Base-by-base conservation (phyloP, 805 yeast genomes). In the Nakazawaea peltata region DNA sequence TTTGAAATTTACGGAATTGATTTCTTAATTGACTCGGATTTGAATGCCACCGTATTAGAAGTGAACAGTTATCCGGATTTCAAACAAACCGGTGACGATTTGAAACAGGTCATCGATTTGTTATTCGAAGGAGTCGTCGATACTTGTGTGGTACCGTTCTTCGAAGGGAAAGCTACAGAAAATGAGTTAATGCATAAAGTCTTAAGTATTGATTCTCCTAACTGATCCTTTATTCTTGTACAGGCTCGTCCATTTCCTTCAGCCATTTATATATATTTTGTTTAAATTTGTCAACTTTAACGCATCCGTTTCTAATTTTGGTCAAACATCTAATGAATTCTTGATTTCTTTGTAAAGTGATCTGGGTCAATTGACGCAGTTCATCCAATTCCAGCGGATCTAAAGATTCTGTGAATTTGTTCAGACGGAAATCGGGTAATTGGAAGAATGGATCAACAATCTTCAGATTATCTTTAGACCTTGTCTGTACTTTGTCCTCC, bases 21-120 rank as follows among this genome's bases (percentile, higher is more conserved):
- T 54, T 88, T 87, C 54, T 56, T 92, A 36, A 82, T 92, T 13
- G 78, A 76, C 46, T 60, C 57, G 2, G 61, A 72, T 21, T 51
- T 56, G 16, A 53, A 66, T 11, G 90, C 82, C 3, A 67, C 65
- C 30, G 51, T 92, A 19, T 59, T 90, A 28, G 97, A 92, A 55
- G 84, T 87, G 30, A 92, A 92, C 50, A 80, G 97, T 12, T 92
- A 81, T 51, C 98, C 98, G 1, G 98, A 92, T 53, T 92, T 92
- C 61, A 87, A 86, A 50, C 98, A 92, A 58, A 92, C 97, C 0
- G 98, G 98, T 13, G 71, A 62, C 12, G 81, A 71, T 6, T 63
- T 90, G 46, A 82, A 81, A 49, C 62, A 47, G 2, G 49, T 86
- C 16, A 82, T 92, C 21, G 66, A 67, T 43, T 81, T 70, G 24